phyloP scores from a whole-genome alignment of 345 rosid genomes.

The Chamaenerion angustifolium region DNA sequence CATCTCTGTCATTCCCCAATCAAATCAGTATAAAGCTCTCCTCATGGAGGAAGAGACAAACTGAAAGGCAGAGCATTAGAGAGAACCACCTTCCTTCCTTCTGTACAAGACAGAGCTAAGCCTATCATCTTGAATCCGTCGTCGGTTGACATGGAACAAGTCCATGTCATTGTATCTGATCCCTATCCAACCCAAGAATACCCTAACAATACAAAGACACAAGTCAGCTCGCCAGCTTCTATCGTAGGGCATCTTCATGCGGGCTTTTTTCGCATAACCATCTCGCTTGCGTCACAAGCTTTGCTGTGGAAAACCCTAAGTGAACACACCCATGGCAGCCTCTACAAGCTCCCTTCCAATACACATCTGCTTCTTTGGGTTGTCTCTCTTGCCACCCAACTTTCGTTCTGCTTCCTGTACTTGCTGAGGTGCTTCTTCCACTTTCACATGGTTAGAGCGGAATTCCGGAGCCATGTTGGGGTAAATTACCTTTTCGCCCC shows the following conservation, averaged over 20 bases:
- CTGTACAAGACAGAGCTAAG: too few relatives aligned
- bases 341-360: conserved; percentile 9
- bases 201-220: neutral
- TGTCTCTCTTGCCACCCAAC: conserved; percentile 13
- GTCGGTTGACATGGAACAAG: too few relatives aligned
- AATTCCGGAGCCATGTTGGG: conserved; percentile 36
- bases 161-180: neutral
- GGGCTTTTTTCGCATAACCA: conserved; percentile 29
- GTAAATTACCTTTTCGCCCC: conserved; percentile 61
- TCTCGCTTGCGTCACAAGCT: conserved; percentile 27
- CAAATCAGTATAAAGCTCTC: too few relatives aligned
- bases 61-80: too few relatives aligned
- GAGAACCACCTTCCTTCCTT: too few relatives aligned
- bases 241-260: conserved; percentile 25
- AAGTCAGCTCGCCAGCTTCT: conserved; percentile 4
- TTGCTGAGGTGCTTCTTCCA: conserved; percentile 16
- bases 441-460: conserved; percentile 26
- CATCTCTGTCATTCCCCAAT: too few relatives aligned
- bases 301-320: conserved; percentile 27
- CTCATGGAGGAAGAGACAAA: too few relatives aligned
- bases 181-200: neutral
- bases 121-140: too few relatives aligned
- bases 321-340: neutral
- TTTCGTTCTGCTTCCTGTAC: conserved; percentile 16
- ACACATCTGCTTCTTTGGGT: conserved; percentile 23